Evolutionary conservation across 768 basidiomycete species (phyloP).

Genomic region (Podaxis sp.): DNA sequence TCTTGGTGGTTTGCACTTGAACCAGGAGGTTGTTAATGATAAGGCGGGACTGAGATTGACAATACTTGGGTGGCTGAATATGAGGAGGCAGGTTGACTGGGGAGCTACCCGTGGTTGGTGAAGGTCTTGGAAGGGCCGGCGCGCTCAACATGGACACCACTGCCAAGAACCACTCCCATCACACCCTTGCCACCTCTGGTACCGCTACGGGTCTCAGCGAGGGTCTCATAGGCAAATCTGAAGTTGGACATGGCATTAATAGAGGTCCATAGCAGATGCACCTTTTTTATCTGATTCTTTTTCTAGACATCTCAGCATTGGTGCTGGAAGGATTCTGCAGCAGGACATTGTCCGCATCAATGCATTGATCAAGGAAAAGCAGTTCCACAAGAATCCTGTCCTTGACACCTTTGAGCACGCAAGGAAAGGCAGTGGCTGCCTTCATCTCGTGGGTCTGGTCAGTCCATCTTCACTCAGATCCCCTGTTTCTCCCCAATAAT

Average conservation of each 20-base stretch:
- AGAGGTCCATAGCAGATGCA: not conserved
- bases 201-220: conserved; percentile 91
- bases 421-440: conserved; percentile 76
- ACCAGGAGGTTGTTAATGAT: conserved; percentile 31
- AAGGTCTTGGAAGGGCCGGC: conserved; percentile 36
- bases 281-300: not conserved
- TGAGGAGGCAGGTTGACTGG: conserved; percentile 66
- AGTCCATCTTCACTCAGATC: conserved; percentile 22
- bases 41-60: conserved; percentile 18
- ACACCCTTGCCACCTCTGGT: conserved; percentile 80
- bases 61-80: conserved; percentile 39
- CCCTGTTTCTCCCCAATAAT: not conserved
- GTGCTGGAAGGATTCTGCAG: conserved; percentile 94
- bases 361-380: conserved; percentile 85
- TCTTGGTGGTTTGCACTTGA: conserved; percentile 9
- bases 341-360: conserved; percentile 97
- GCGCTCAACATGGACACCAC: conserved; percentile 86
- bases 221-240: conserved; percentile 97
- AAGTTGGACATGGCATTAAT: conserved; percentile 75
- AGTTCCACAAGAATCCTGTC: conserved; percentile 76
- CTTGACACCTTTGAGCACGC: conserved; percentile 78
- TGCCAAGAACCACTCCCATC: conserved; percentile 69
- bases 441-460: conserved; percentile 87
- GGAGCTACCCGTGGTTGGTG: conserved; percentile 32
- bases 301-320: conserved; percentile 89